A percentile compares a stretch with the other conserved stretches of the same genome.
phyloP scores from a whole-genome alignment of 176 grass and related monocot genomes.

The Coix lacrymajobi region DNA sequence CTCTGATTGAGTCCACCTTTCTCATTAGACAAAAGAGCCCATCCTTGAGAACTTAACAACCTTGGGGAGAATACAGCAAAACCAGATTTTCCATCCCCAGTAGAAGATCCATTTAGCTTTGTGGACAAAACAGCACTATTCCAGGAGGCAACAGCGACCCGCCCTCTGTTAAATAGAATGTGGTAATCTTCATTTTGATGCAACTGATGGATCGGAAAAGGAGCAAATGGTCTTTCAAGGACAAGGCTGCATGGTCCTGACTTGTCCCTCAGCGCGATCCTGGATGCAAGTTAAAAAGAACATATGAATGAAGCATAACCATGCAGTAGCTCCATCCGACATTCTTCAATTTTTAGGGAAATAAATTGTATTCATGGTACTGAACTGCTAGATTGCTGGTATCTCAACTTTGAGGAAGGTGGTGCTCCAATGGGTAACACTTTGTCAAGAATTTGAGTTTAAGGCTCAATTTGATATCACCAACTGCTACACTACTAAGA shows the following conservation, averaged over 20 bases:
- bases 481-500: neutral
- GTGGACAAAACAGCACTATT: constrained; percentile 41
- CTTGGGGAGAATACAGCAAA: constrained; percentile 88
- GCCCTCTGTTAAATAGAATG: constrained; percentile 82
- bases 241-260: constrained; percentile 69
- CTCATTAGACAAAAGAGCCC: constrained; percentile 50
- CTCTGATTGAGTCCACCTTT: constrained; percentile 38
- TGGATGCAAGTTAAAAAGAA: constrained; percentile 27
- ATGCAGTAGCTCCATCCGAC: neutral
- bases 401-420: neutral
- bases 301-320: neutral
- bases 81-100: constrained; percentile 44
- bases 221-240: constrained; percentile 87
- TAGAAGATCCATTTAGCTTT: constrained; percentile 32
- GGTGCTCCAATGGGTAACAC: neutral
- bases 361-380: neutral
- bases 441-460: neutral
- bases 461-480: neutral
- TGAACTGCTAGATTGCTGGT: neutral
- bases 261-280: constrained; percentile 52
- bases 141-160: constrained; percentile 63
- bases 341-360: neutral
- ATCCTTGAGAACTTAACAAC: constrained; percentile 56
- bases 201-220: constrained; percentile 86
- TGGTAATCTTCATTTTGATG: constrained; percentile 67